Conservation (phyloP, 345 rosid genomes). For the Boechera divaricarpa region DNA sequence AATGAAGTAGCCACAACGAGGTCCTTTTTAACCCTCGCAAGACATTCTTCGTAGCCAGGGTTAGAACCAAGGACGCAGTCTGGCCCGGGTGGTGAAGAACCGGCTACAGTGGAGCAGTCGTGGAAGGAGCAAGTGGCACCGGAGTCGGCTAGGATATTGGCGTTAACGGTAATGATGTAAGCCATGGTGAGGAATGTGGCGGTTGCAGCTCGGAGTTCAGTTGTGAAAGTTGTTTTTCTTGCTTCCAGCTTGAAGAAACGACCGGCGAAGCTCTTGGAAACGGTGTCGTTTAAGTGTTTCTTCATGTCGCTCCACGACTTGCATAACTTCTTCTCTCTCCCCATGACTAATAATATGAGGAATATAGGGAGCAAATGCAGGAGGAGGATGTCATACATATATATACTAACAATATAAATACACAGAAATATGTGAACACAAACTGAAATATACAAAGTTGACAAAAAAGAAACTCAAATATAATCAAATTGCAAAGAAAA, state of each 20-base stretch:
- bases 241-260: conserved; percentile 73
- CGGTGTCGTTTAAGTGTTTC: conserved; percentile 59
- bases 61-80: conserved; percentile 64
- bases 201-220: conserved; percentile 80
- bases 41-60: conserved; percentile 62
- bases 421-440: background rate
- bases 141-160: conserved; percentile 79
- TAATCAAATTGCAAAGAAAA: conserved; percentile 1
- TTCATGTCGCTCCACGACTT: conserved; percentile 59
- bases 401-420: background rate
- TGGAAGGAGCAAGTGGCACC: conserved; percentile 76
- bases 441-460: conserved; percentile 22
- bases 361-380: conserved; percentile 25
- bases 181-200: conserved; percentile 99
- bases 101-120: conserved; percentile 57
- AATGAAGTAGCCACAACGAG: conserved; percentile 79
- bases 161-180: conserved; percentile 85
- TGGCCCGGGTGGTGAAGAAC: conserved; percentile 50
- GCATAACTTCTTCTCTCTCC: conserved; percentile 28
- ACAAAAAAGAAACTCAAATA: conserved; percentile 5
- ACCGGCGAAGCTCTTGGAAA: conserved; percentile 64
- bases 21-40: conserved; percentile 65
- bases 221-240: conserved; percentile 71
- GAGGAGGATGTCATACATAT: conserved; percentile 25
- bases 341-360: conserved; percentile 37